Conservation (phyloP, 352 stramenopile genomes). For the Phytophthora tentaculata region DNA sequence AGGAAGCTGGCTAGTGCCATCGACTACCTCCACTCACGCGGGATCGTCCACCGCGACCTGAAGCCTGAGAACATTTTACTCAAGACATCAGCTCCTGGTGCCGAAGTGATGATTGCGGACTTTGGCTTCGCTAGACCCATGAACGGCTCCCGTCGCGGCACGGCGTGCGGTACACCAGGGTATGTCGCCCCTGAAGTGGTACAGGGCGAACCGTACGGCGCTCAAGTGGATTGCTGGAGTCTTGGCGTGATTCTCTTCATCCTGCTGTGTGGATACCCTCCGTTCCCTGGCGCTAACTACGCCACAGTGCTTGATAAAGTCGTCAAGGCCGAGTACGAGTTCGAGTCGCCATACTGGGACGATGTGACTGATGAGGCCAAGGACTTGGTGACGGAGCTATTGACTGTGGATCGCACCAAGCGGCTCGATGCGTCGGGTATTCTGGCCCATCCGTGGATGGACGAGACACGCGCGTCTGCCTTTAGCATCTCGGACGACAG, state of each 20-base stretch:
- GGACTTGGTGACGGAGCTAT: slow-evolving; percentile 93
- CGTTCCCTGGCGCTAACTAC: slow-evolving; percentile 81
- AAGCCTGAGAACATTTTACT: slow-evolving; percentile 92
- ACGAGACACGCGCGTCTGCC: slow-evolving; percentile 31
- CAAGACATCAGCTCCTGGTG: slow-evolving; percentile 72
- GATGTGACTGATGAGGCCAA: slow-evolving; percentile 94
- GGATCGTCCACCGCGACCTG: slow-evolving; percentile 93
- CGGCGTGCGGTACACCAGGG: slow-evolving; percentile 82
- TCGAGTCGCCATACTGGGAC: slow-evolving; percentile 93
- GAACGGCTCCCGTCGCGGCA: slow-evolving; percentile 59
- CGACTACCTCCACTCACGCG: slow-evolving; percentile 91
- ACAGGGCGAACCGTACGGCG: slow-evolving; percentile 84
- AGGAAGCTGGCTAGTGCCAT: slow-evolving; percentile 92
- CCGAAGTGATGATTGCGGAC: slow-evolving; percentile 88
- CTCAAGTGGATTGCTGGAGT: slow-evolving; percentile 94
- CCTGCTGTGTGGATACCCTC: slow-evolving; percentile 92
- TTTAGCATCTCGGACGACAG: slow-evolving; percentile 41
- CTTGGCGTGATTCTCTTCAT: slow-evolving; percentile 96
- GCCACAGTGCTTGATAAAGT: slow-evolving; percentile 77
- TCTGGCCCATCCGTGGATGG: slow-evolving; percentile 86
- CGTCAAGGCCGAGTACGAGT: slow-evolving; percentile 90
- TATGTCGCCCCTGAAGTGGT: slow-evolving; percentile 97
- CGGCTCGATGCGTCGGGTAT: slow-evolving; percentile 74
- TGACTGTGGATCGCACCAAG: slow-evolving; percentile 89
- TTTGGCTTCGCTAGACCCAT: slow-evolving; percentile 88